Percentiles rank a stretch among this genome's conserved stretches.
These are phyloP conservation scores for Apophysomyces trapeziformis DNA, from an alignment of 371 early-diverging fungal genomes.

Conservation along the genomic window DNA sequence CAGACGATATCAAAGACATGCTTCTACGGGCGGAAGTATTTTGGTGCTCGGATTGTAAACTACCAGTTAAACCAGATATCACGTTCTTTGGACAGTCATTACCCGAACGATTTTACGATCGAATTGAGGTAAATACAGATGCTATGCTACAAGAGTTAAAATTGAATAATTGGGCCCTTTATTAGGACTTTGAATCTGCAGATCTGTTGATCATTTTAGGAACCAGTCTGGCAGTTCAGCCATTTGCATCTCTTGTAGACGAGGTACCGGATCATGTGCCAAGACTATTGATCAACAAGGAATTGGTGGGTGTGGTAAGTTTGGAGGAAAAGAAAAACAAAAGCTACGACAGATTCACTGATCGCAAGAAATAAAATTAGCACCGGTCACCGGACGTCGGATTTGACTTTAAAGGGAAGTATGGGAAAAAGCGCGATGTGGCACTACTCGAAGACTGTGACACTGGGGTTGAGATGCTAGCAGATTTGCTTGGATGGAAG, in stretches of 20 bases:
- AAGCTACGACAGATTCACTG: neutral
- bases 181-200: slow-evolving; percentile 69
- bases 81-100: slow-evolving; percentile 94
- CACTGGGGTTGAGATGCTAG: slow-evolving; percentile 67
- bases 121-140: slow-evolving; percentile 46
- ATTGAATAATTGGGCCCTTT: neutral
- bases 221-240: slow-evolving; percentile 85
- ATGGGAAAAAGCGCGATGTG: slow-evolving; percentile 74
- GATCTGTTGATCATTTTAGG: slow-evolving; percentile 94
- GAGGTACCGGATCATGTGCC: slow-evolving; percentile 69
- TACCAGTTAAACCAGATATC: slow-evolving; percentile 91
- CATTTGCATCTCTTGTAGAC: slow-evolving; percentile 85
- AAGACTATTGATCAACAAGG: slow-evolving; percentile 87
- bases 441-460: slow-evolving; percentile 80
- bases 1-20: slow-evolving; percentile 36
- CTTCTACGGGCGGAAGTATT: slow-evolving; percentile 71
- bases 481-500: slow-evolving; percentile 53
- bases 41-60: slow-evolving; percentile 66
- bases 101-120: slow-evolving; percentile 75
- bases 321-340: neutral
- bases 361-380: slow-evolving; percentile 4
- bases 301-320: slow-evolving; percentile 71
- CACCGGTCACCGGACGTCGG: slow-evolving; percentile 51
- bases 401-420: slow-evolving; percentile 83
- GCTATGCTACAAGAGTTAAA: neutral